Evolutionary conservation across 768 basidiomycete genomes (phyloP), one percentile per base, ranked within the genome.

Genomic region (Leucocoprinus birnbaumii): DNA sequence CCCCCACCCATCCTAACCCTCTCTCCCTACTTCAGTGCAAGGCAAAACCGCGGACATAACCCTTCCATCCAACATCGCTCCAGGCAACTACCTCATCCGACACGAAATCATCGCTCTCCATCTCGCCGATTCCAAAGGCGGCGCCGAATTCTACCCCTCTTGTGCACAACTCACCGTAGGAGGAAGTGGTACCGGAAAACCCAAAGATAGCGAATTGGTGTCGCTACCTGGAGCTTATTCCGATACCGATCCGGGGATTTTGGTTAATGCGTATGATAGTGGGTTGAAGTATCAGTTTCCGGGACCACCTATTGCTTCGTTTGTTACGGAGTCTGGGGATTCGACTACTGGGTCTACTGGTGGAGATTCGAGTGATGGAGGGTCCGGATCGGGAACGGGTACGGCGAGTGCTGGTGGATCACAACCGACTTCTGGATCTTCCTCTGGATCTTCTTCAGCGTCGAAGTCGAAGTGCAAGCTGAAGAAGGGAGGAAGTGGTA

Each of bases 71-170:
- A 78, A 76, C 42, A 65, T 92, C 51, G 74, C 81, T 2, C 69
- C 85, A 2, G 90, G 90, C 3, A 80, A 86, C 61, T 91, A 91
- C 66, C 11, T 92, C 56, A 66, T 91, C 63, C 86, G 89, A 1
- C 84, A 89, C 66, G 89, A 92, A 65, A 86, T 91, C 68, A 85
- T 91, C 65, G 85, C 86, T 9, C 80, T 91, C 14, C 90, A 91
- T 62, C 76, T 84, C 44, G 89, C 78, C 5, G 73, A 63, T n/a
- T 59, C 62, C 2, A 10, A 63, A 16, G 83, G 84, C 3, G 87
- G 86, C 18, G 89, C 87, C 0, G 90, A 93, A 69, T 92, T 91
- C 69, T 93, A 93, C 66, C 84, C 87, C 0, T 80, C 81, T 24
- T 93, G 90, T 66, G 73, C 79, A 2, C 79, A 85, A 68, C 64